Percentiles rank a stretch among this genome's conserved stretches.
These are phyloP conservation scores for Fusarium sp. DNA, from an alignment of 2,329 filamentous ascomycete genomes.

Conservation along the genomic window DNA sequence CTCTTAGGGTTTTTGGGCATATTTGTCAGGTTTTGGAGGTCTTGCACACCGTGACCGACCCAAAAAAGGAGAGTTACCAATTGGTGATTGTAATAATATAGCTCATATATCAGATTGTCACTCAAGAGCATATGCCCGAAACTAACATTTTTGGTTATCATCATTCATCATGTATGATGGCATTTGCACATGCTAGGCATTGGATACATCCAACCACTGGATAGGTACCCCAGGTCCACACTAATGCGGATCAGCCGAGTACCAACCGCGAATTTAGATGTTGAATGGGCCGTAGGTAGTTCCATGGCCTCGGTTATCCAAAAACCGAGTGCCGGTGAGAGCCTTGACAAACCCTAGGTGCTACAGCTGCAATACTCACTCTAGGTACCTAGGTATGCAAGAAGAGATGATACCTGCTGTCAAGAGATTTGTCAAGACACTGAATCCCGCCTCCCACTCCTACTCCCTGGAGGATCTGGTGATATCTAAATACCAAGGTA, in stretches of 20 bases:
- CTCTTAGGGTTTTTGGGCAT: neutral
- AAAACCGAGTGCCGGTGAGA: slow-evolving; percentile 35
- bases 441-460: neutral
- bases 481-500: neutral
- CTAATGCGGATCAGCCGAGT: slow-evolving; percentile 29
- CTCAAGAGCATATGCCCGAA: too few relatives aligned
- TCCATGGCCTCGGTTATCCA: slow-evolving; percentile 38
- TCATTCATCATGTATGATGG: slow-evolving; percentile 10
- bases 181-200: slow-evolving; percentile 29
- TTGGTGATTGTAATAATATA: neutral
- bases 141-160: neutral
- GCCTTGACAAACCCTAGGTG: neutral
- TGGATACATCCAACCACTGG: neutral
- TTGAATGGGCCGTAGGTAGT: neutral
- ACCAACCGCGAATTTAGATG: slow-evolving; percentile 13
- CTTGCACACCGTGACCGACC: neutral
- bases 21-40: neutral
- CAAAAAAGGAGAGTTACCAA: too few relatives aligned
- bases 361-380: neutral
- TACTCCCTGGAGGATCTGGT: neutral
- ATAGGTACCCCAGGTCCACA: slow-evolving; percentile 26
- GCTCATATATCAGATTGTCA: neutral
- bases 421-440: neutral
- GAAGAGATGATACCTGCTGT: neutral
- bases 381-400: neutral